Conservation (phyloP, 1,284 basidiomycete species). For the Rhodotorula sp. region DNA sequence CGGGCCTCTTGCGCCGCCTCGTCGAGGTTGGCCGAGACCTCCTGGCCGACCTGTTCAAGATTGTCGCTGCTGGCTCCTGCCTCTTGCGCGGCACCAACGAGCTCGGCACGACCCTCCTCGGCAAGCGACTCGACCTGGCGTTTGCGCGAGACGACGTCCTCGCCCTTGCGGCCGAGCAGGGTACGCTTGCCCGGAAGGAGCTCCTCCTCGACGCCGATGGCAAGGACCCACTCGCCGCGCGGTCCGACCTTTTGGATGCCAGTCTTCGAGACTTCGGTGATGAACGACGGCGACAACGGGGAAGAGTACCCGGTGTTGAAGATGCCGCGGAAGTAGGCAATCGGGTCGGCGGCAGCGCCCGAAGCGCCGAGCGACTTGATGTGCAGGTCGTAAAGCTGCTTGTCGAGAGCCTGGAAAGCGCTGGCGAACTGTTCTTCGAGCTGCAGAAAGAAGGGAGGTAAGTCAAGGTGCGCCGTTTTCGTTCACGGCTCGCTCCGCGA, state of each 20-base stretch:
- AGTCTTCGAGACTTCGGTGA: constrained; percentile 41
- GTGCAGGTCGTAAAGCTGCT: constrained; percentile 49
- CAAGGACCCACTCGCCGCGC: constrained; percentile 52
- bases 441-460: constrained; percentile 4
- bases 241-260: constrained; percentile 53
- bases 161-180: constrained; percentile 21
- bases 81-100: constrained; percentile 18
- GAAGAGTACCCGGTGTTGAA: constrained; percentile 47
- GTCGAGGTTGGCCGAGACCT: constrained; percentile 48
- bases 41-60: constrained; percentile 42
- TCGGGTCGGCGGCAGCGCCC: constrained; percentile 50
- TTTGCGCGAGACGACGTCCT: constrained; percentile 31
- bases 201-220: constrained; percentile 54
- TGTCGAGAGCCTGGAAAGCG: constrained; percentile 30
- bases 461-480: background rate
- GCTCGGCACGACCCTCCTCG: constrained; percentile 33
- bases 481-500: background rate
- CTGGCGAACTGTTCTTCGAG: constrained; percentile 37
- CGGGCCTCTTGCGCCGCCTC: constrained; percentile 49
- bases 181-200: constrained; percentile 50
- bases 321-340: constrained; percentile 52
- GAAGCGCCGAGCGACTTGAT: constrained; percentile 53
- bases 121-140: constrained; percentile 27
- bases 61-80: constrained; percentile 16
- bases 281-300: constrained; percentile 41